phyloP scores from a whole-genome alignment of 495 filamentous ascomycete species.

The Lophiostoma macrostomum region DNA sequence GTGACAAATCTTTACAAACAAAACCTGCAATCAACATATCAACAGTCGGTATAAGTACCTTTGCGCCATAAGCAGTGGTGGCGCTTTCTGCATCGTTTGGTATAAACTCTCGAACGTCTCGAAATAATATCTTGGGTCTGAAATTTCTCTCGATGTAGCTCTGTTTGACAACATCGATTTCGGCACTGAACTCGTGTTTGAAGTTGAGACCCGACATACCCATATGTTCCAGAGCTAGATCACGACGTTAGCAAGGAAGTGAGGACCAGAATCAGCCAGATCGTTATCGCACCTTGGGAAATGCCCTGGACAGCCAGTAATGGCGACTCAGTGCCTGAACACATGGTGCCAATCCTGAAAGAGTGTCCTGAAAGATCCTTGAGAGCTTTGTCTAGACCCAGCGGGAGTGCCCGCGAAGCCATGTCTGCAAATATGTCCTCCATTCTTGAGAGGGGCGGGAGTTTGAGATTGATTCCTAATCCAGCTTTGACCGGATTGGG shows the following conservation, averaged over 20 bases:
- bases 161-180: constrained; percentile 77
- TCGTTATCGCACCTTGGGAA: constrained; percentile 35
- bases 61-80: constrained; percentile 68
- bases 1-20: constrained; percentile 73
- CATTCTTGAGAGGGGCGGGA: constrained; percentile 50
- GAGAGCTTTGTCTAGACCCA: constrained; percentile 43
- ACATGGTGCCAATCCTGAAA: constrained; percentile 70
- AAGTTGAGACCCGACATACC: constrained; percentile 44
- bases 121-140: constrained; percentile 59
- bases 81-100: constrained; percentile 9
- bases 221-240: constrained; percentile 37
- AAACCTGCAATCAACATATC: constrained; percentile 75
- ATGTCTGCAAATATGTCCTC: constrained; percentile 53
- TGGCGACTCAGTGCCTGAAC: constrained; percentile 80
- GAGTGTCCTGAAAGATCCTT: constrained; percentile 41
- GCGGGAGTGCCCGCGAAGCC: constrained; percentile 40
- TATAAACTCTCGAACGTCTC: constrained; percentile 66
- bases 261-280: not conserved
- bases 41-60: constrained; percentile 55
- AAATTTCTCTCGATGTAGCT: constrained; percentile 78
- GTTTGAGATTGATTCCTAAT: constrained; percentile 1
- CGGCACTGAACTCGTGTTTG: constrained; percentile 71
- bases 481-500: not conserved
- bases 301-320: constrained; percentile 63
- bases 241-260: not conserved